Conservation (phyloP, 192 early-diverging fungal species). For the Coemansia sp. region DNA sequence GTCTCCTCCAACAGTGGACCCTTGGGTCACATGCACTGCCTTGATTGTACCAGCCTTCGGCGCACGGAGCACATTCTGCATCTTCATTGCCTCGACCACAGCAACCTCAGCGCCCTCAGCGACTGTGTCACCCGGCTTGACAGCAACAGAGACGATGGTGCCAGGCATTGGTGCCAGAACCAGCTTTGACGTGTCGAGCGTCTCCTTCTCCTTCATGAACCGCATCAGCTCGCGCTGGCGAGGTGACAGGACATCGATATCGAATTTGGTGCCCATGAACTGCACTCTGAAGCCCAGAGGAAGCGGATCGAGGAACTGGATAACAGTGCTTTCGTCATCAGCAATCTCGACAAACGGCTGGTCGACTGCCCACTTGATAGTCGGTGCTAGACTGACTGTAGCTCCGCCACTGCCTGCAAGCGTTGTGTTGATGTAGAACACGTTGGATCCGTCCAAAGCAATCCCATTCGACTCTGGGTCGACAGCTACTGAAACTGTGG, state of each 20-base stretch:
- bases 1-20: slow-evolving; percentile 76
- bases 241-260: slow-evolving; percentile 63
- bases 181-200: slow-evolving; percentile 68
- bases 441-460: slow-evolving; percentile 23
- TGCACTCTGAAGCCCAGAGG: slow-evolving; percentile 80
- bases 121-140: slow-evolving; percentile 78
- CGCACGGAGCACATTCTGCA: slow-evolving; percentile 90
- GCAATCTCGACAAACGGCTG: slow-evolving; percentile 64
- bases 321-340: slow-evolving; percentile 39
- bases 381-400: slow-evolving; percentile 16
- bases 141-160: slow-evolving; percentile 76
- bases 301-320: slow-evolving; percentile 73
- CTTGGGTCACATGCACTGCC: slow-evolving; percentile 70
- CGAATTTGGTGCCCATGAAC: slow-evolving; percentile 81
- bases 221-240: slow-evolving; percentile 65
- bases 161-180: slow-evolving; percentile 93
- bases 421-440: slow-evolving; percentile 13
- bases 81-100: slow-evolving; percentile 97
- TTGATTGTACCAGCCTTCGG: slow-evolving; percentile 75
- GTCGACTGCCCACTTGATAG: slow-evolving; percentile 72
- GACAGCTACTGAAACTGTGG: background rate
- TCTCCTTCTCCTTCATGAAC: slow-evolving; percentile 77
- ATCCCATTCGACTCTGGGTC: background rate
- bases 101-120: slow-evolving; percentile 80
- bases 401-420: slow-evolving; percentile 20